Base-by-base conservation (phyloP, 2,329 filamentous ascomycete species). In the Cordyceps tenuipes region DNA sequence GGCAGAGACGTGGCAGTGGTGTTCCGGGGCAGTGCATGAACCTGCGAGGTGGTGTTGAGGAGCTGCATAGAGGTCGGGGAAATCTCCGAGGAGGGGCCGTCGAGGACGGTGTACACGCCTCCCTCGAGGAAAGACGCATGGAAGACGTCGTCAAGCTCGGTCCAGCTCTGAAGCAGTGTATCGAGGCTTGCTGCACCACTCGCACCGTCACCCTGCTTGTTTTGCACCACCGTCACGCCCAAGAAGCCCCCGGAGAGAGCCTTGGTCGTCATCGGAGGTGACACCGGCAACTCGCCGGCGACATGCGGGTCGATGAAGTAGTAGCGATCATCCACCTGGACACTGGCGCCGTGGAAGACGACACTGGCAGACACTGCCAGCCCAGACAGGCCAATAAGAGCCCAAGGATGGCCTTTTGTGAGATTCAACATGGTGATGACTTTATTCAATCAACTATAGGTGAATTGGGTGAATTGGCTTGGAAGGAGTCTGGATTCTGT, bases 171-270 rank as follows among this genome's bases (percentile, higher is more conserved):
- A 50, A 75, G 65, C 3, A 74, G 64, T 5, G 29, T 49, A 0
- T 60, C 7, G 4, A 75, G 61, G 26, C 64, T 63, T 5, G 64
- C 53, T 13, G 61, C 50, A 10, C 65, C 51, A 7, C 68, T 61
- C 0, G 59, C 36, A 12, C 66, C 68, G 34, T 36, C 5, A 6
- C 29, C 29, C 5, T 29, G 29, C 29, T 29, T 8, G 7, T 36
- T 1, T 19, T 67, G 62, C 9, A 74, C 67, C 8, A 75, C 68
- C 1, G 72, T 71, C 50, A 74, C 67, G 4, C 72, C 70, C 12
- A 65, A 65, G 64, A 75, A 72, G 57, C 71, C 47, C 12, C 60
- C 43, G 43, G n/a, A 9, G 34, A 36, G 34, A 1, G 34, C 41
- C 31, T n/a, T 8, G 10, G 13, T 10, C 43, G 43, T 5, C 23